These are phyloP conservation scores for Isatis lusitanica DNA, from an alignment of 441 rosid genomes.

Conservation along the genomic window DNA sequence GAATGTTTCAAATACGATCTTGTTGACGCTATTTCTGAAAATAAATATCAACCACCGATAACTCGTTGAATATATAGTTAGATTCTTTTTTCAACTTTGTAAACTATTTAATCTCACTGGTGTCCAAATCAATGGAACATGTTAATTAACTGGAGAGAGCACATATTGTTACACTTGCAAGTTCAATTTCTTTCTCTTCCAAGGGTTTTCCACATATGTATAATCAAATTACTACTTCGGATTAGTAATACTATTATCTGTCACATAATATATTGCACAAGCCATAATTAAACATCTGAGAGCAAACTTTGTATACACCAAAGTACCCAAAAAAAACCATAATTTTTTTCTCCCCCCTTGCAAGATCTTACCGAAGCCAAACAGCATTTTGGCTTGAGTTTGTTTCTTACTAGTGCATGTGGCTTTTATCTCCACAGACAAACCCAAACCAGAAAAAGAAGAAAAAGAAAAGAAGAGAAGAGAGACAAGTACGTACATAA, in stretches of 20 bases:
- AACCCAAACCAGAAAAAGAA: conserved; percentile 29
- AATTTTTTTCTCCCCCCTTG: neutral
- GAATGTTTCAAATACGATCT: neutral
- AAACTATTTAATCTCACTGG: neutral
- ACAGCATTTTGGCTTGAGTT: conserved; percentile 31
- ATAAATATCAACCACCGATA: neutral
- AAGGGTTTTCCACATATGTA: neutral
- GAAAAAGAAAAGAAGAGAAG: conserved; percentile 37
- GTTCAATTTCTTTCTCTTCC: neutral
- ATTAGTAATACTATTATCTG: conserved; percentile 13
- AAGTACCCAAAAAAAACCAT: conserved; percentile 29
- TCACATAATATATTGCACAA: conserved; percentile 25
- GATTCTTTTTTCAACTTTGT: neutral
- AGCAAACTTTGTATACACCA: conserved; percentile 38
- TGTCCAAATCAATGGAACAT: neutral
- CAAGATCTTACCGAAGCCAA: conserved; percentile 34
- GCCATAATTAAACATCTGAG: conserved; percentile 28
- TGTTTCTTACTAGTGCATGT: conserved; percentile 31
- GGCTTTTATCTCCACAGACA: conserved; percentile 28
- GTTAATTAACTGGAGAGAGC: neutral
- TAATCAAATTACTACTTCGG: conserved; percentile 9
- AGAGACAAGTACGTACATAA: conserved; percentile 55
- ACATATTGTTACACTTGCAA: neutral
- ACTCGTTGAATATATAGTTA: neutral
- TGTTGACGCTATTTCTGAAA: neutral